Percentiles rank a stretch among this genome's conserved stretches.
These are phyloP conservation scores for Endothia cerciana DNA, from an alignment of 2,329 filamentous ascomycete genomes.

Conservation along the genomic window DNA sequence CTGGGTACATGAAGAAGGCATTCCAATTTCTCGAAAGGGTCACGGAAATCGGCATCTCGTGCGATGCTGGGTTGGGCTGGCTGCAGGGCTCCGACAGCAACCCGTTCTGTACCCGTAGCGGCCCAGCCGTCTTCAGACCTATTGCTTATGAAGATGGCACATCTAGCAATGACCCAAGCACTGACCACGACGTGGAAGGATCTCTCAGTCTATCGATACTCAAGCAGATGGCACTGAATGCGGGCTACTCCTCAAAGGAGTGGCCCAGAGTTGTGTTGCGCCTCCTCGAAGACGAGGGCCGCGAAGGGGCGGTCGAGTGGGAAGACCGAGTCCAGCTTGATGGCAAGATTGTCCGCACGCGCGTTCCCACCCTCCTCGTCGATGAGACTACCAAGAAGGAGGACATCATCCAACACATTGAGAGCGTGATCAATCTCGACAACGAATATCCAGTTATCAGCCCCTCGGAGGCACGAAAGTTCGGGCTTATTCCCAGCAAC, in stretches of 20 bases:
- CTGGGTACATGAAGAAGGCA: constrained; percentile 60
- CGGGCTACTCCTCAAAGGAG: constrained; percentile 40
- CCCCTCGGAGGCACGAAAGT: constrained; percentile 34
- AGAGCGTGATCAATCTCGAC: constrained; percentile 12
- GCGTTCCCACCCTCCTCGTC: constrained; percentile 28
- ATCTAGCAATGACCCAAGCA: neutral
- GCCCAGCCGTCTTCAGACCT: constrained; percentile 25
- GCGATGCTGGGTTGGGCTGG: constrained; percentile 71
- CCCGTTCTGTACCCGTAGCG: constrained; percentile 2
- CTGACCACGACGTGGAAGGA: neutral
- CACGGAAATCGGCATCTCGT: constrained; percentile 66
- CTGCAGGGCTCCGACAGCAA: constrained; percentile 60
- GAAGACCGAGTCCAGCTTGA: constrained; percentile 12
- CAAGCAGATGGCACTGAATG: constrained; percentile 43
- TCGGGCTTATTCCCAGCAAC: constrained; percentile 43
- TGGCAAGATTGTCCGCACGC: constrained; percentile 36
- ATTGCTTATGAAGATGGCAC: constrained; percentile 8
- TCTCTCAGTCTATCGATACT: constrained; percentile 33
- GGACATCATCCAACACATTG: constrained; percentile 16
- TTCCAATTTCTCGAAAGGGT: constrained; percentile 60
- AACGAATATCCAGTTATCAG: neutral
- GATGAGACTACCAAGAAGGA: constrained; percentile 11
- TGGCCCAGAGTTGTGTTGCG: constrained; percentile 41
- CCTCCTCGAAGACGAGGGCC: constrained; percentile 42
- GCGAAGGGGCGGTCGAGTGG: constrained; percentile 27